Conservation (phyloP, 2,329 filamentous ascomycete genomes). For the Fusarium penzigii region DNA sequence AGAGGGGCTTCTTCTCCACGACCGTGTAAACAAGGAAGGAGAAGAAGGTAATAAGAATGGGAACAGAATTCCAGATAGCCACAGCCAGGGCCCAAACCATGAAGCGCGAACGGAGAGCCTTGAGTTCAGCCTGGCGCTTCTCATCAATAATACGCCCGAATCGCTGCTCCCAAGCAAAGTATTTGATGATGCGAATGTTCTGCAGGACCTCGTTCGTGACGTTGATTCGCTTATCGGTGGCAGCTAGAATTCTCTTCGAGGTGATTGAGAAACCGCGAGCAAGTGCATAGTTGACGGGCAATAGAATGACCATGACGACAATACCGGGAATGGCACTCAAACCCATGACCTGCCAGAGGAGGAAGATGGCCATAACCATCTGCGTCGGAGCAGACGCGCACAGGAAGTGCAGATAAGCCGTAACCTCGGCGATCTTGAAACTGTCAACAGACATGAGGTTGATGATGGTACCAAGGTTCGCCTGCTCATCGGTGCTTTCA, state of each 20-base stretch:
- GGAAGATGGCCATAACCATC: conserved; percentile 73
- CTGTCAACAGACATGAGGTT: conserved; percentile 99
- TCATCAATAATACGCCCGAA: conserved; percentile 87
- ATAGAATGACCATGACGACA: conserved; percentile 81
- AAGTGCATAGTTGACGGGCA: conserved; percentile 88
- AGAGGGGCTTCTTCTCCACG: conserved; percentile 83
- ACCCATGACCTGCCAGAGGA: conserved; percentile 90
- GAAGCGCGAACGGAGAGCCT: conserved; percentile 77
- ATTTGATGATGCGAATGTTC: conserved; percentile 99
- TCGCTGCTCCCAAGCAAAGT: conserved; percentile 96
- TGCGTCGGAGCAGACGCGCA: conserved; percentile 90
- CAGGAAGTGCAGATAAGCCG: conserved; percentile 94
- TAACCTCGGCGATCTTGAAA: conserved; percentile 96
- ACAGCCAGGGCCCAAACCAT: conserved; percentile 90
- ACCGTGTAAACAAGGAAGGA: conserved; percentile 93
- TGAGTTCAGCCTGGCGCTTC: conserved; percentile 78
- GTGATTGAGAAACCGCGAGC: conserved; percentile 82
- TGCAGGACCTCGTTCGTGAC: conserved; percentile 95
- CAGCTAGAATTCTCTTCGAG: conserved; percentile 88
- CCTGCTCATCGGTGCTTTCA: conserved; percentile 64
- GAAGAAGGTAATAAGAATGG: conserved; percentile 92
- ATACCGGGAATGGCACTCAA: conserved; percentile 93
- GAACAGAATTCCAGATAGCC: conserved; percentile 94
- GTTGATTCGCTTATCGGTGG: conserved; percentile 94
- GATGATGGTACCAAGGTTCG: conserved; percentile 96